Percentiles rank a stretch among this genome's conserved stretches.
These are phyloP conservation scores for Comarum palustre DNA, from an alignment of 306 rosid species.

Conservation along the genomic window DNA sequence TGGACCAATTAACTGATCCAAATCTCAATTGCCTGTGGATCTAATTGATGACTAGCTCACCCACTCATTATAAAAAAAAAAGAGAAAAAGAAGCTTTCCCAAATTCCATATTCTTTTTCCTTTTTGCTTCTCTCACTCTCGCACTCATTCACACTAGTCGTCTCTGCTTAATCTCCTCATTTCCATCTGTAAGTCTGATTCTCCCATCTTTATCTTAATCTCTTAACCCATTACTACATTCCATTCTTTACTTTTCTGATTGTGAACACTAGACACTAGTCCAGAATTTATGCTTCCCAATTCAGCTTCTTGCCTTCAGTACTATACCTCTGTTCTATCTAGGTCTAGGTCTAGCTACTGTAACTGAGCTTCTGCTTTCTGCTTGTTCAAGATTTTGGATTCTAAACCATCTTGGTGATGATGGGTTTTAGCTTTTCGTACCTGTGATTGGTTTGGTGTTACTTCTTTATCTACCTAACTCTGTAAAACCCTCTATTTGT, in stretches of 20 bases:
- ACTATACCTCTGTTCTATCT: neutral
- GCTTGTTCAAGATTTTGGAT: constrained; percentile 21
- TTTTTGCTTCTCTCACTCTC: neutral
- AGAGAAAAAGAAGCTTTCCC: constrained; percentile 6
- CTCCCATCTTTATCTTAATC: neutral
- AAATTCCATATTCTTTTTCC: constrained; percentile 2
- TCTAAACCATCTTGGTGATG: constrained; percentile 12
- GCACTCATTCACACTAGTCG: neutral
- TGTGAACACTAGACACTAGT: constrained; percentile 2
- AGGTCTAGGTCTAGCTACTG: constrained; percentile 8
- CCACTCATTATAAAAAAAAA: too few relatives aligned
- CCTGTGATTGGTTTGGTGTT: neutral
- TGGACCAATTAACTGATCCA: too few relatives aligned
- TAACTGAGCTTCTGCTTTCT: neutral
- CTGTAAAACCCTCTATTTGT: constrained; percentile 11
- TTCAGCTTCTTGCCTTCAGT: constrained; percentile 6
- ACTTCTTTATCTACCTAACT: constrained; percentile 14
- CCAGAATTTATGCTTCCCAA: constrained; percentile 5
- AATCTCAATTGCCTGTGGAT: too few relatives aligned
- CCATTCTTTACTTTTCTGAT: neutral
- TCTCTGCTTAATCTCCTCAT: neutral
- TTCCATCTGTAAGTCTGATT: constrained; percentile 29
- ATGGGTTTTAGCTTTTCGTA: constrained; percentile 25
- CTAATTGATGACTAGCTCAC: too few relatives aligned
- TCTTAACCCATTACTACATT: neutral